Evolutionary conservation across 2,329 filamentous ascomycete genomes (phyloP).

Genomic region (Aspergillus oerlinghausenensis): DNA sequence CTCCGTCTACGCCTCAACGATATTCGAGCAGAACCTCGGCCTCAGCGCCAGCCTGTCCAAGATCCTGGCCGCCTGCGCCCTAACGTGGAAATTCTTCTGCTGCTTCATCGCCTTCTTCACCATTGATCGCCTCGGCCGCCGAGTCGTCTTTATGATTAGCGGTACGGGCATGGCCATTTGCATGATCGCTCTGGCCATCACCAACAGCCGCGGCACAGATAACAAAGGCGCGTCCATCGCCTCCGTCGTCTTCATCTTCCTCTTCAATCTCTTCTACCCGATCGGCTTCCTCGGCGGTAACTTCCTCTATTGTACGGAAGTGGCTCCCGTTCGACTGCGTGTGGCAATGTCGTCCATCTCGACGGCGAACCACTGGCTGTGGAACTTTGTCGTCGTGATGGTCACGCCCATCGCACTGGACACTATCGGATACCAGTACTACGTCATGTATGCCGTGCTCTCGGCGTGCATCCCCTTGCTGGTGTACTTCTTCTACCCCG

Average conservation of each 20-base stretch:
- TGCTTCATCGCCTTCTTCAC: constrained; percentile 49
- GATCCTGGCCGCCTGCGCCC: constrained; percentile 45
- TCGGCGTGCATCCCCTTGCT: constrained; percentile 37
- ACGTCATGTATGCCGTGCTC: constrained; percentile 51
- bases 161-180: constrained; percentile 51
- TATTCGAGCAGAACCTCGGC: constrained; percentile 14
- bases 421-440: constrained; percentile 50
- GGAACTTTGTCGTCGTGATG: constrained; percentile 62
- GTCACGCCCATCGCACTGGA: constrained; percentile 57
- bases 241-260: constrained; percentile 45
- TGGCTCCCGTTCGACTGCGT: constrained; percentile 51
- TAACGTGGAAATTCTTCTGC: constrained; percentile 55
- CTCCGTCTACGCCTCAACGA: constrained; percentile 14
- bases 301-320: constrained; percentile 46
- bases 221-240: constrained; percentile 11
- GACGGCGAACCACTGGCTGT: constrained; percentile 56
- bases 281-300: constrained; percentile 58
- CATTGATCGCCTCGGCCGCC: constrained; percentile 49
- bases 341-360: constrained; percentile 55
- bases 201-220: constrained; percentile 26
- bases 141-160: constrained; percentile 50
- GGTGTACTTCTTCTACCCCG: constrained; percentile 56
- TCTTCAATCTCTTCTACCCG: constrained; percentile 62
- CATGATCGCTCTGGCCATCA: constrained; percentile 51
- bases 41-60: constrained; percentile 14